Conservation (phyloP, 768 basidiomycete genomes). For the Mycena belliarum region DNA sequence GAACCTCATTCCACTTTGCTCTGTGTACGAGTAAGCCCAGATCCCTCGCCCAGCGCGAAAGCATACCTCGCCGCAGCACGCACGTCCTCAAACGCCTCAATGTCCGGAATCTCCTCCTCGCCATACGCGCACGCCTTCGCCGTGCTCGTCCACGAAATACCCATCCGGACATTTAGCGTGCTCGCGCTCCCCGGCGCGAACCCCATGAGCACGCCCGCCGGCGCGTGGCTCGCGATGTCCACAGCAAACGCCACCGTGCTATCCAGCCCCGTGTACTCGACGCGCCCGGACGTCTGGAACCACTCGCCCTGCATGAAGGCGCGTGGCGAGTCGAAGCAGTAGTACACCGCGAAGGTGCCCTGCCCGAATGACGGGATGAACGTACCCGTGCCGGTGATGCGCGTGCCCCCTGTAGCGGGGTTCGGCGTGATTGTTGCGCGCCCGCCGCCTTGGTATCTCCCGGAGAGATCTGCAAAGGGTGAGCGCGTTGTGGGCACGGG, state of each 20-base stretch:
- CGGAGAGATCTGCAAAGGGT: background rate
- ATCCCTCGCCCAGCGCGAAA: background rate
- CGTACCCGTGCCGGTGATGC: slow-evolving; percentile 10
- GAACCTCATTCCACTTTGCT: slow-evolving; percentile 16
- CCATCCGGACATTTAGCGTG: slow-evolving; percentile 39
- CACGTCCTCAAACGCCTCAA: slow-evolving; percentile 8
- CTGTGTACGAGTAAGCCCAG: background rate
- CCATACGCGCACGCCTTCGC: slow-evolving; percentile 45
- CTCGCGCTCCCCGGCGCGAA: slow-evolving; percentile 23
- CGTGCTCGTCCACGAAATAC: slow-evolving; percentile 43
- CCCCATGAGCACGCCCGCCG: slow-evolving; percentile 17
- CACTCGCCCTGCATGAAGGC: slow-evolving; percentile 5
- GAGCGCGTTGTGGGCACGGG: background rate
- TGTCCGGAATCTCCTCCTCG: slow-evolving; percentile 35
- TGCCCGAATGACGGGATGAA: slow-evolving; percentile 18
- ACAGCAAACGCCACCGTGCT: background rate
- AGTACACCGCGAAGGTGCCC: slow-evolving; percentile 1
- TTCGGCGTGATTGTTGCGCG: slow-evolving; percentile 1
- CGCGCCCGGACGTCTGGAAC: background rate
- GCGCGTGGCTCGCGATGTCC: background rate
- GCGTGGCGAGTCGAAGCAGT: slow-evolving; percentile 13
- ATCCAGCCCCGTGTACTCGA: background rate
- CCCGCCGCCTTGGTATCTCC: slow-evolving; percentile 1
- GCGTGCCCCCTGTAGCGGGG: slow-evolving; percentile 1
- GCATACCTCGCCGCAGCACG: slow-evolving; percentile 8